Percentiles rank a stretch among this genome's conserved stretches.
Evolutionary conservation across 2,329 filamentous ascomycete genomes (phyloP).

Genomic region (Mycosphaerella sp.): DNA sequence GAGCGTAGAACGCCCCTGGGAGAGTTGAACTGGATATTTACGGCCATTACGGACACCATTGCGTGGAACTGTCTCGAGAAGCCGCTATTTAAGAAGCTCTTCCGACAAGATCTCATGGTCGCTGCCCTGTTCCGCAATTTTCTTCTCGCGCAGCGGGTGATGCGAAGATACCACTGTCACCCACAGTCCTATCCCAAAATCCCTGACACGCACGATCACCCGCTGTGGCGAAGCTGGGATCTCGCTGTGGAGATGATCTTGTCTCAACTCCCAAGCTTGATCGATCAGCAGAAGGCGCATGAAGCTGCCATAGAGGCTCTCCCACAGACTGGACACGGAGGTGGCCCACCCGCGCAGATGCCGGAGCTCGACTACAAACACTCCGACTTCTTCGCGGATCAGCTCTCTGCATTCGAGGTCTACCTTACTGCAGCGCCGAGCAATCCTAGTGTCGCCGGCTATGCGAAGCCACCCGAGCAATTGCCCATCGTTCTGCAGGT

Average conservation of each 20-base stretch:
- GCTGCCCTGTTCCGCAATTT: constrained; percentile 96
- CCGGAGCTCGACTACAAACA: constrained; percentile 82
- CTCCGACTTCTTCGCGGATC: constrained; percentile 93
- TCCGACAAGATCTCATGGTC: constrained; percentile 98
- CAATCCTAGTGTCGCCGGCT: constrained; percentile 73
- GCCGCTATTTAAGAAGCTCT: constrained; percentile 90
- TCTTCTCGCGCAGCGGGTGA: constrained; percentile 85
- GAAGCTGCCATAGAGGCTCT: constrained; percentile 23
- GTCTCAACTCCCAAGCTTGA: constrained; percentile 75
- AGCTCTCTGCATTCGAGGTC: constrained; percentile 93
- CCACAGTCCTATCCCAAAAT: constrained; percentile 85
- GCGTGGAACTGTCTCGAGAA: constrained; percentile 94
- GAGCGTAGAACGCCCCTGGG: constrained; percentile 89
- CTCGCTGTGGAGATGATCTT: constrained; percentile 92
- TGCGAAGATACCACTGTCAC: constrained; percentile 93
- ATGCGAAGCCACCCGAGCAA: constrained; percentile 67
- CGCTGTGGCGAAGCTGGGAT: constrained; percentile 96
- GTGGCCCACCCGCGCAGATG: constrained; percentile 18
- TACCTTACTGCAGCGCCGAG: constrained; percentile 88
- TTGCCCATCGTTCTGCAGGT: constrained; percentile 95
- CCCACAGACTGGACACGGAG: constrained; percentile 10
- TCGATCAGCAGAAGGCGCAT: constrained; percentile 66
- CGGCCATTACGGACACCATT: constrained; percentile 96
- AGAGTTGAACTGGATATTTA: constrained; percentile 99
- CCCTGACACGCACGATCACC: constrained; percentile 92